Evolutionary conservation across 768 basidiomycete species (phyloP), one percentile per base, ranked within the genome.

Genomic region (Boletus speciosus): DNA sequence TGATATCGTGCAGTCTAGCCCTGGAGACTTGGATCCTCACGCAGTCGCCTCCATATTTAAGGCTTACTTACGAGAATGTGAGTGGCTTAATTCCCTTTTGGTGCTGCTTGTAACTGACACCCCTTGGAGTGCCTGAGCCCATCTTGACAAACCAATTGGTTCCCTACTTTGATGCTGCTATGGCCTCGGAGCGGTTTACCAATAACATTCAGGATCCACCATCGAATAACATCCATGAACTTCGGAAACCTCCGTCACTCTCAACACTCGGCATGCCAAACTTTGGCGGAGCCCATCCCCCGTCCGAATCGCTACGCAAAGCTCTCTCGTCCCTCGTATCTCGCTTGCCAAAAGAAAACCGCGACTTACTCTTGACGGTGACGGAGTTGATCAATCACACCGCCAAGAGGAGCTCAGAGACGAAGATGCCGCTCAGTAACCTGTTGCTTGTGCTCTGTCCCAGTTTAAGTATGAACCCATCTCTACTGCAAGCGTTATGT

Each of bases 1-100:
- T 62, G 86, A 93, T 65, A 81, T 98, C 73, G 72, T 78, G 38
- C 81, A 82, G 57, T 88, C 85, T 58, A 80, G 81, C 47, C 93
- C 93, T 25, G 84, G 88, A 8, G 93, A 98, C 64, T 73, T 98
- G 35, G 95, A 98, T 66, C 95, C 95, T 44, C 93, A 98, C 69
- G 91, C 93, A 1, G 94, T 98, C 7, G 86, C 94, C 19, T 90
- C 91, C 25, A 75, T 96, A 31, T 97, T 96, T 74, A 97, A 96
- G 70, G 87, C 91, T 1, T 98, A 85, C 68, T 76, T 98, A 40
- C 87, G 95, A 52, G 93, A 97, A 80, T 74, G 94, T 96, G 72
- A 76, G 94, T 79, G 42, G 9, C 44, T 47, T 50, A 31, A 14
- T 55, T 34, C 21, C 15, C 45, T 40, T 52, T 52, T 5, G 16